phyloP scores from a whole-genome alignment of 1,139 yeast genomes.

The Citeromyces hawaiiensis region DNA sequence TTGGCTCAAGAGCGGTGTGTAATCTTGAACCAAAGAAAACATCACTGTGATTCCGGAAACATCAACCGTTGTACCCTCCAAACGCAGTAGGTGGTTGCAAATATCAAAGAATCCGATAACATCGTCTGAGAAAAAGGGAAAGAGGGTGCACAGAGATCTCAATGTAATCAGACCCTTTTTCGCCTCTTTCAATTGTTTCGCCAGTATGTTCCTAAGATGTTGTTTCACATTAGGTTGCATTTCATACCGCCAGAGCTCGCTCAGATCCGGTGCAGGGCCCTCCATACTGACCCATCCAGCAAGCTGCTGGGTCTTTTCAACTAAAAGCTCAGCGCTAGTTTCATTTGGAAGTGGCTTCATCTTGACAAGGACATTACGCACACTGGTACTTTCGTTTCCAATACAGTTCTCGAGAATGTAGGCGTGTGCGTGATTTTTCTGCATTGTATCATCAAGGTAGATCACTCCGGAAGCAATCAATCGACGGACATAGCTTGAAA shows the following conservation, averaged over 20 bases:
- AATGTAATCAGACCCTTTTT: background rate
- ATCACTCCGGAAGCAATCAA: constrained; percentile 77
- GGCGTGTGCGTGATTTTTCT: constrained; percentile 30
- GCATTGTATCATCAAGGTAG: constrained; percentile 26
- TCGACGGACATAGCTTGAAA: constrained; percentile 62
- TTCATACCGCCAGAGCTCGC: background rate
- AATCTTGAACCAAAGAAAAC: background rate
- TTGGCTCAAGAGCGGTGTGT: background rate
- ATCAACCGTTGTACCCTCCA: background rate
- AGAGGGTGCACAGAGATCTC: background rate
- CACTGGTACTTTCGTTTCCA: constrained; percentile 32
- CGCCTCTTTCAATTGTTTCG: background rate
- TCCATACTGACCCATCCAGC: background rate
- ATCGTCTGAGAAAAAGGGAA: background rate
- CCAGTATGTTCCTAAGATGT: background rate
- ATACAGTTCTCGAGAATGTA: constrained; percentile 42
- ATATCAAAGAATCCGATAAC: background rate
- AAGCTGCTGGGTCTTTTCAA: background rate
- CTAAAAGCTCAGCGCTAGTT: background rate
- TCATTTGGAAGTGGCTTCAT: constrained; percentile 4
- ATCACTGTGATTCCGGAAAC: background rate
- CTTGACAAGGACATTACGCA: constrained; percentile 31
- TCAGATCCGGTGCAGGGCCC: background rate
- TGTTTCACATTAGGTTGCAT: background rate
- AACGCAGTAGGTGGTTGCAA: background rate